Evolutionary conservation across 495 filamentous ascomycete species (phyloP).

Genomic region (Penicillium pancosmium): DNA sequence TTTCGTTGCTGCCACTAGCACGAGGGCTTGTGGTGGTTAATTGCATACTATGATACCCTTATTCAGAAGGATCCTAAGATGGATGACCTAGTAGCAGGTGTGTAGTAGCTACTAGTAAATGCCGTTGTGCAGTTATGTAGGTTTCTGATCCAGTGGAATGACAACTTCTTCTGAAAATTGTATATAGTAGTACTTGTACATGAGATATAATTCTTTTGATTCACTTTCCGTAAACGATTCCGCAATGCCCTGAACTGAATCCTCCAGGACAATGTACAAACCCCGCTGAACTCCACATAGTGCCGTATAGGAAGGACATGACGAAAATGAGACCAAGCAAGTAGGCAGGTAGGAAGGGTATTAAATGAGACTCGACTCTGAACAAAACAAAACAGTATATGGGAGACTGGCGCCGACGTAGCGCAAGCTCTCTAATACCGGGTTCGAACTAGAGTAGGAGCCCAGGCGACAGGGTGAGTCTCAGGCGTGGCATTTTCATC

Average conservation of each 20-base stretch:
- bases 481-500: slow-evolving; percentile 90
- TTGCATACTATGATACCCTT: too few species aligned
- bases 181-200: too few species aligned
- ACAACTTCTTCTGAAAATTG: too few species aligned
- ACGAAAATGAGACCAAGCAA: slow-evolving; percentile 13
- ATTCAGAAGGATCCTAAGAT: too few species aligned
- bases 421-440: slow-evolving; percentile 54
- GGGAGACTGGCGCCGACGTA: background rate
- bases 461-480: slow-evolving; percentile 92
- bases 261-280: slow-evolving; percentile 14
- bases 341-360: slow-evolving; percentile 20
- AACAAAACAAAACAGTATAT: slow-evolving; percentile 6
- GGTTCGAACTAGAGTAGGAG: slow-evolving; percentile 74
- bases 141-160: too few species aligned
- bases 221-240: background rate
- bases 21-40: too few species aligned
- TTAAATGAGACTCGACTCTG: slow-evolving; percentile 18
- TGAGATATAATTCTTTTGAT: background rate
- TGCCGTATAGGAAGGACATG: slow-evolving; percentile 24
- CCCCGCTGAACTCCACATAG: slow-evolving; percentile 37
- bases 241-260: slow-evolving; percentile 6
- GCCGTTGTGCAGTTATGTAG: too few species aligned
- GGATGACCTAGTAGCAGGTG: too few species aligned
- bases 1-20: too few species aligned
- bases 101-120: too few species aligned